Conservation (phyloP, 306 rosid genomes). For the Lupinus albus region DNA sequence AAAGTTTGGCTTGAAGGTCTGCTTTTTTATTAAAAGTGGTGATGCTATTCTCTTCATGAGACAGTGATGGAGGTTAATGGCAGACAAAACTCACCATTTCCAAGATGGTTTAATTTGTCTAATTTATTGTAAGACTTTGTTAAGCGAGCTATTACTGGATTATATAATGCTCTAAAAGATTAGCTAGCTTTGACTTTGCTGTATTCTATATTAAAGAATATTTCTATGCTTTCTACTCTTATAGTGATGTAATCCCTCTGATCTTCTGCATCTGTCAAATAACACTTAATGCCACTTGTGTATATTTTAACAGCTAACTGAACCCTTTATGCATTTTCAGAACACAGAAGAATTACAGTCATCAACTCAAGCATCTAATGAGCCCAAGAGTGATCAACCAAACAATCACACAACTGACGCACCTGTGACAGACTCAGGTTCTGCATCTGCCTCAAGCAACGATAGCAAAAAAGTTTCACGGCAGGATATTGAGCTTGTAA, state of each 20-base stretch:
- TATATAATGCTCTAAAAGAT: conserved; percentile 7
- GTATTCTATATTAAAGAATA: conserved; percentile 21
- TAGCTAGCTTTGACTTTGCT: background rate
- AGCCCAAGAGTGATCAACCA: conserved; percentile 70
- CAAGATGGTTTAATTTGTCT: conserved; percentile 17
- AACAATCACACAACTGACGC: conserved; percentile 71
- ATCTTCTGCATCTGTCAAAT: conserved; percentile 23
- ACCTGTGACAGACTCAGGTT: conserved; percentile 79
- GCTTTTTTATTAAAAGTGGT: background rate
- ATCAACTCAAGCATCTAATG: conserved; percentile 71
- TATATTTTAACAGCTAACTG: conserved; percentile 33
- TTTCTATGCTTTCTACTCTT: conserved; percentile 25
- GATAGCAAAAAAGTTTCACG: conserved; percentile 89
- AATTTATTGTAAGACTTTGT: conserved; percentile 22
- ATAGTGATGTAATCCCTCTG: conserved; percentile 2
- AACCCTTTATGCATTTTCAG: conserved; percentile 49
- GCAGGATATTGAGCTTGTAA: conserved; percentile 93
- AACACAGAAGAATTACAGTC: conserved; percentile 67
- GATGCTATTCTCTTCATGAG: conserved; percentile 18
- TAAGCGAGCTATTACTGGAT: conserved; percentile 17
- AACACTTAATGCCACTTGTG: conserved; percentile 9
- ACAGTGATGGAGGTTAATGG: conserved; percentile 19
- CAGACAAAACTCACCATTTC: conserved; percentile 24
- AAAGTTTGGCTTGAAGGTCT: conserved; percentile 27
- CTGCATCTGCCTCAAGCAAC: conserved; percentile 76